Evolutionary conservation across 1,284 basidiomycete species (phyloP), one percentile per base, ranked within the genome.

Genomic region (Ceratobasidium sp.): DNA sequence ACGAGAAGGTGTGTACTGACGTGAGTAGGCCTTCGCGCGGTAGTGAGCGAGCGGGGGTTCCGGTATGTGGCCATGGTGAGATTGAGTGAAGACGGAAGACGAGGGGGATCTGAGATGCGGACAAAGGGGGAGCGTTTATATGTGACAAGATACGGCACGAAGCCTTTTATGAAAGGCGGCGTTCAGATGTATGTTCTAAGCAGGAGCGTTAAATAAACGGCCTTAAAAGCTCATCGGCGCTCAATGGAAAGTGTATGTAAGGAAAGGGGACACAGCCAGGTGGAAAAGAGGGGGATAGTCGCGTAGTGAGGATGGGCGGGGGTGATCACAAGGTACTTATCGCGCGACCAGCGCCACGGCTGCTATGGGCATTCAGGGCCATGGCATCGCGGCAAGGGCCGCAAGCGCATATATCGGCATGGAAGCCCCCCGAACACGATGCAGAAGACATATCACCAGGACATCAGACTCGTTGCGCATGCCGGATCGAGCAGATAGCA

Each of bases 401-500:
- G 62, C 62, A 32, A 50, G 30, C 9, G 8, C 23, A 52, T 48
- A 28, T 52, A 52, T 52, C 46, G 50, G 46, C 62, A 41, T 32
- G 14, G 26, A 18, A 52, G 36, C 46, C 28, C 30, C 28, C 46
- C 26, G n/a, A 23, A 52, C 28, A 39, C 62, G 62, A 8, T 23
- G 62, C 53, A 53, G 53, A 57, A 34, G 28, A 57, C 53, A 57
- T 34, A 65, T 36, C 61, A 32, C 61, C 2, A 32, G 36, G 26
- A 39, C 41, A 41, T 64, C 43, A 64, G 28, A 21, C 50, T 53
- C 50, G 23, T 28, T 53, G 61, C 45, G 39, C 21, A n/a, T 43
- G 23, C 62, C 62, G 34, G 62, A 65, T 65, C n/a, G 28, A 41
- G 62, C 34, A 30, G 62, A 65, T 65, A 65, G 34, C 34, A n/a